Conservation (phyloP, 2,329 filamentous ascomycete species). For the Xylaria sp. region DNA sequence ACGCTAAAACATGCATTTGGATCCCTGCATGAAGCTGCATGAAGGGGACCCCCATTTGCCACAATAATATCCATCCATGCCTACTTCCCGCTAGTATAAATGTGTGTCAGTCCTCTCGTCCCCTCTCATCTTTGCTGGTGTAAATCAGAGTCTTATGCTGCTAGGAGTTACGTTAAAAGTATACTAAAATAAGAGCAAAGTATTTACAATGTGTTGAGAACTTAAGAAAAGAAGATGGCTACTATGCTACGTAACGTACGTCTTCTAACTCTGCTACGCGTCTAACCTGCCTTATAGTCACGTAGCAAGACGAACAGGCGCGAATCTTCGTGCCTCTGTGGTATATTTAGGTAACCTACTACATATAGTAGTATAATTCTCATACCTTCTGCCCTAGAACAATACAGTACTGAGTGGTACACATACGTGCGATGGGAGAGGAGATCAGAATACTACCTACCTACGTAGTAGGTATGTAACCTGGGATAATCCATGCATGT, state of each 20-base stretch:
- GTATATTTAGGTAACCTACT: neutral
- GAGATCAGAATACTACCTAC: conserved; percentile 9
- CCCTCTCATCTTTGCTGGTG: neutral
- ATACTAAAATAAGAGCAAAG: no score
- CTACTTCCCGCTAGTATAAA: neutral
- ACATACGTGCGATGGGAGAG: conserved; percentile 3
- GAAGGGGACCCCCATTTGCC: conserved; percentile 23
- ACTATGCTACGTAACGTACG: neutral
- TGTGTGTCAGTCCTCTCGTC: neutral
- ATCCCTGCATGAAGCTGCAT: conserved; percentile 34
- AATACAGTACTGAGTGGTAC: neutral
- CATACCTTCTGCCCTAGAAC: neutral
- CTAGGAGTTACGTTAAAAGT: no score
- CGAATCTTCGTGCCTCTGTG: neutral
- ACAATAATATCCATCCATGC: neutral
- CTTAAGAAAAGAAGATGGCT: neutral
- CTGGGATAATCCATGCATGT: conserved; percentile 33
- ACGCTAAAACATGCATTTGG: conserved; percentile 19
- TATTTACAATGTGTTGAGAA: neutral
- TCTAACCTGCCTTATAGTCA: no score
- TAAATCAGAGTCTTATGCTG: neutral
- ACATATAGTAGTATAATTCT: neutral
- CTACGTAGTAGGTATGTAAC: neutral
- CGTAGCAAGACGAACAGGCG: neutral
- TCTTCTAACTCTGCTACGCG: neutral